Base-by-base conservation (phyloP, 139 green algal genomes). In the Picochlorum sp. region DNA sequence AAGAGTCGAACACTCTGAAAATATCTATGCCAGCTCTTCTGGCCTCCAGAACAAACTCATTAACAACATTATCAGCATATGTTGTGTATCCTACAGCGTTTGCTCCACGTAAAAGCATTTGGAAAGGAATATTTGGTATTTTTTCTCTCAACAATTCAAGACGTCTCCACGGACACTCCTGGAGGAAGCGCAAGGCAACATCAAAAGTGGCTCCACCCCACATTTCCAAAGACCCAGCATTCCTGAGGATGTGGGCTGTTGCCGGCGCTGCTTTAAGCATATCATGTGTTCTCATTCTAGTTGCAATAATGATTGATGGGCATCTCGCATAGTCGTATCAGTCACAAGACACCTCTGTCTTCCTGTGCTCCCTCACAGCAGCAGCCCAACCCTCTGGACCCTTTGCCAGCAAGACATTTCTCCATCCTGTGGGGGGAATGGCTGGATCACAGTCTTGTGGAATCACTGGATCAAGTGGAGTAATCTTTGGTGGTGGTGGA, bases 181-280 rank as follows among this genome's bases (percentile, higher is more conserved):
- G 86, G 68, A 95, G 72, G 78, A 93, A 95, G 34, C 87, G 83
- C 65, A 95, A 81, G 7, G 88, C 83, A 9, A 96, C 90, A 70
- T 97, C 90, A 69, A 96, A 97, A 4, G 90, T 97, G 28, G 89
- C 90, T 4, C 90, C 90, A 45, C 90, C 90, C 90, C 90, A 97
- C 78, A 92, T 88, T 79, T 97, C 90, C 51, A 97, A 67, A 7
- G 75, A 88, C 15, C 81, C 85, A 18, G 79, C 82, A n/a, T 77
- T 65, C 24, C 68, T 69, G 66, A 96, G 70, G 52, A 90, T 72
- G 58, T 74, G 67, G 0, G 83, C 62, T 13, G 89, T 96, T 69
- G 78, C 78, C 18, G 76, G 73, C 4, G 85, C 86, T 16, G 77
- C 83, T 58, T 83, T 84, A 7, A 92, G 68, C 71, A 97, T 83